Evolutionary conservation across 192 early-diverging fungal genomes (phyloP).

Genomic region (Backusella parvicylindrica): DNA sequence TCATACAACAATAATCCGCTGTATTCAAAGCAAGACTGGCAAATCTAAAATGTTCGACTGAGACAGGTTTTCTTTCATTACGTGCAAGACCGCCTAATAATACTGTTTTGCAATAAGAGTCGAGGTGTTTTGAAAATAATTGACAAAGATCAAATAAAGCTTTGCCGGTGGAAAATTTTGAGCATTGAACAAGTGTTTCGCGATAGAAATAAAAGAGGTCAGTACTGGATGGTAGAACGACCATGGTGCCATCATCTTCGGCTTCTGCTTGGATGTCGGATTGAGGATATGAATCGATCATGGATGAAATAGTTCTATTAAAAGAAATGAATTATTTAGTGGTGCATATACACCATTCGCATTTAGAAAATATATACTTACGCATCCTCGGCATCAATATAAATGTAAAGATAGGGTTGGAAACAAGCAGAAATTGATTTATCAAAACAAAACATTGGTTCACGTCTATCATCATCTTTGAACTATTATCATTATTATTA

Average conservation of each 20-base stretch:
- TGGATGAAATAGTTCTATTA: conserved; percentile 55
- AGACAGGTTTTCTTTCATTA: conserved; percentile 60
- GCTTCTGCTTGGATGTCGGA: conserved; percentile 38
- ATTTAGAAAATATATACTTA: conserved; percentile 30
- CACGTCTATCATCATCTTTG: conserved; percentile 17
- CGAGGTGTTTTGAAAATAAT: conserved; percentile 79
- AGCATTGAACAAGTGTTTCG: conserved; percentile 81
- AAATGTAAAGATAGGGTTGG: conserved; percentile 85
- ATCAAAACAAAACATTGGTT: conserved; percentile 53
- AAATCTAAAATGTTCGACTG: conserved; percentile 64
- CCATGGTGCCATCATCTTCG: conserved; percentile 53
- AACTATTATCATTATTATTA: neutral
- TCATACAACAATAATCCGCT: conserved; percentile 89
- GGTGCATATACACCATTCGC: neutral
- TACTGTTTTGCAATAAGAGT: conserved; percentile 74
- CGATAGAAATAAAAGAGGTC: conserved; percentile 93
- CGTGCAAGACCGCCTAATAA: conserved; percentile 71
- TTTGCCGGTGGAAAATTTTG: conserved; percentile 79
- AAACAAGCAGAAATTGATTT: conserved; percentile 80
- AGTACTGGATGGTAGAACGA: conserved; percentile 82
- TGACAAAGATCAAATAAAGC: conserved; percentile 82
- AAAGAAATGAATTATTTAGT: neutral
- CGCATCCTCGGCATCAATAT: conserved; percentile 83
- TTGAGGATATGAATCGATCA: conserved; percentile 52
- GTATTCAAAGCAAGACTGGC: conserved; percentile 88